These are phyloP conservation scores for Vitis labrusca DNA, from an alignment of 164 flowering plant species.

Conservation along the genomic window DNA sequence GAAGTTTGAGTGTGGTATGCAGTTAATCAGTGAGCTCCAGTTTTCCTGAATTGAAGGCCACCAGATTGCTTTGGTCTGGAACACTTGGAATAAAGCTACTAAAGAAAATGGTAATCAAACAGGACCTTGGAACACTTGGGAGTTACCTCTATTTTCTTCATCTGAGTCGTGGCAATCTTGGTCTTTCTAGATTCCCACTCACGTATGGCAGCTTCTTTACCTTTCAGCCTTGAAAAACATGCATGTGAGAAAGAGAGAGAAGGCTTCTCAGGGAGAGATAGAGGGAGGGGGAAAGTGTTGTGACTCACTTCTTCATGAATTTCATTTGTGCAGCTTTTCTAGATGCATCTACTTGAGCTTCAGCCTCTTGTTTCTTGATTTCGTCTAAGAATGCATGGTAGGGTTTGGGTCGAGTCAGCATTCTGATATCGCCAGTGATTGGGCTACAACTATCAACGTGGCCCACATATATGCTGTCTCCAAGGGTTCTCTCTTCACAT, in stretches of 20 bases:
- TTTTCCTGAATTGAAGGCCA: too few relatives aligned
- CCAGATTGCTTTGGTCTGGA: too few relatives aligned
- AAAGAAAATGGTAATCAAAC: too few relatives aligned
- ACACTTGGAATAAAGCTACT: too few relatives aligned
- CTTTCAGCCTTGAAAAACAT: slow-evolving; percentile 20
- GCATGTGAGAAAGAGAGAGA: not conserved
- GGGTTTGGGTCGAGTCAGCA: slow-evolving; percentile 23
- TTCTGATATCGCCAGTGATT: slow-evolving; percentile 3
- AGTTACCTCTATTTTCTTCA: slow-evolving; percentile 27
- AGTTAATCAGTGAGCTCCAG: too few relatives aligned
- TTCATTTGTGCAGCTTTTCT: slow-evolving; percentile 16
- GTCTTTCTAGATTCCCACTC: slow-evolving; percentile 27
- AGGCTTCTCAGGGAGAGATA: not conserved
- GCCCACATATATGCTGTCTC: not conserved
- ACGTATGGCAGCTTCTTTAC: slow-evolving; percentile 20
- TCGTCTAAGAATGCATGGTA: slow-evolving; percentile 24
- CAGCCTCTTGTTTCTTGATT: slow-evolving; percentile 20
- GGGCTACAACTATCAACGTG: not conserved
- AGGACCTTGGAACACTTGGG: too few relatives aligned
- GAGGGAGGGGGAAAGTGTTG: not conserved
- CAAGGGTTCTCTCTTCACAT: not conserved
- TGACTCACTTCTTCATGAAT: slow-evolving; percentile 18
- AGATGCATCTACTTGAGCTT: slow-evolving; percentile 15
- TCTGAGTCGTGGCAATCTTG: slow-evolving; percentile 12
- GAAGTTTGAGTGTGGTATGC: not conserved